Base-by-base conservation (phyloP, 2,329 filamentous ascomycete genomes). In the Sarocladium oryzae region DNA sequence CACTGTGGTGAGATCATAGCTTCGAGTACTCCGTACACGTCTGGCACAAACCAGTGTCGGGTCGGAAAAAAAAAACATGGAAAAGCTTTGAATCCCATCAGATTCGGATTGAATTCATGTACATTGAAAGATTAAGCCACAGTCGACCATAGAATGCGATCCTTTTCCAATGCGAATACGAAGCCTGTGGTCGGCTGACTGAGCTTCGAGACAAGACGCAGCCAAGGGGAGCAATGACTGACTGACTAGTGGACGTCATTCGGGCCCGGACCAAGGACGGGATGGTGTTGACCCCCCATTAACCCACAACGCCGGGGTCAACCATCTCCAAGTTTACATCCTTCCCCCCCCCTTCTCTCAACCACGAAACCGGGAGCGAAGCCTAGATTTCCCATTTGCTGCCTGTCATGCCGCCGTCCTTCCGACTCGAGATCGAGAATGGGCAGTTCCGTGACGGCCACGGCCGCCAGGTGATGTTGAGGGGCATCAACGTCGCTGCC, bases 401-500 rank as follows among this genome's bases (percentile, higher is more conserved):
- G 43, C 43, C 21, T 26, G 28, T 20, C 24, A 48, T 48, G 43
- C 43, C 43, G 89, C 74, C 85, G 54, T 74, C 82, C 20, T 79
- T 92, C 50, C 84, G 87, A 50, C 76, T 99, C 49, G 83, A 81
- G 21, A 92, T 99, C 60, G 89, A 96, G 62, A 86, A 93, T 57
- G 84, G 83, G 55, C 83, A 82, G 58, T 96, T 99, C 69, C 82
- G 88, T 55, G 95, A 99, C 66, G 66, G 74, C 13, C 72, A 89
- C 57, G 86, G 90, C 57, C 85, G 93, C 55, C 88, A 97, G 69
- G 82, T 99, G 52, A 86, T 89, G 2, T 76, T 99, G 40, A 85
- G 93, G 56, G 93, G 93, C 57, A 96, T 99, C 74, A 99, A 99
- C 64, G 81, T 95, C 56, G 90, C 91, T 33, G 89, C 82, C 56